Conservation (phyloP, 441 rosid species). For the Pelargonium citronellum region DNA sequence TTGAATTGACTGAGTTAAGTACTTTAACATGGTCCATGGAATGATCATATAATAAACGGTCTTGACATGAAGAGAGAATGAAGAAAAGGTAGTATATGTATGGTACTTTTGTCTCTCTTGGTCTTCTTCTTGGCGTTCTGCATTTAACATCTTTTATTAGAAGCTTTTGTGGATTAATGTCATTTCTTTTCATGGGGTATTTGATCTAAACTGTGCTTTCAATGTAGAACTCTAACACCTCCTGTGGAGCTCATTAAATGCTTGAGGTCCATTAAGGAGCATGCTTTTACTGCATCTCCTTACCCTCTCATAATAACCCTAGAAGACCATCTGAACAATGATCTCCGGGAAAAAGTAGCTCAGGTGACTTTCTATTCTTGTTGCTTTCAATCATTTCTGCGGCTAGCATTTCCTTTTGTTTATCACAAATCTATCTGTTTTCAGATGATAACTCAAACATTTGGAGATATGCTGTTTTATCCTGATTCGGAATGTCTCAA, state of each 20-base stretch:
- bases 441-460: constrained; percentile 71
- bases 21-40: too few species aligned
- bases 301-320: constrained; percentile 84
- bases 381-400: constrained; percentile 6
- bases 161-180: neutral
- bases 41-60: too few species aligned
- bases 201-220: constrained; percentile 4
- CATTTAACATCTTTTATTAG: neutral
- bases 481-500: constrained; percentile 64
- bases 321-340: constrained; percentile 85
- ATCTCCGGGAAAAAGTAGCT: constrained; percentile 84
- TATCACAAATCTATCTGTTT: constrained; percentile 20
- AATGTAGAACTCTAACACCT: constrained; percentile 65
- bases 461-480: constrained; percentile 67
- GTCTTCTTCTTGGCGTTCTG: too few species aligned
- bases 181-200: neutral
- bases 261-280: constrained; percentile 56
- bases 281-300: constrained; percentile 70
- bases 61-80: too few species aligned
- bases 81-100: too few species aligned
- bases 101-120: too few species aligned
- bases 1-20: too few species aligned
- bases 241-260: constrained; percentile 79
- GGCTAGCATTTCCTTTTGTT: constrained; percentile 13
- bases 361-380: constrained; percentile 36